These are phyloP conservation scores for Drosera spatulata DNA, from an alignment of 179 eudicot genomes.

Conservation along the genomic window DNA sequence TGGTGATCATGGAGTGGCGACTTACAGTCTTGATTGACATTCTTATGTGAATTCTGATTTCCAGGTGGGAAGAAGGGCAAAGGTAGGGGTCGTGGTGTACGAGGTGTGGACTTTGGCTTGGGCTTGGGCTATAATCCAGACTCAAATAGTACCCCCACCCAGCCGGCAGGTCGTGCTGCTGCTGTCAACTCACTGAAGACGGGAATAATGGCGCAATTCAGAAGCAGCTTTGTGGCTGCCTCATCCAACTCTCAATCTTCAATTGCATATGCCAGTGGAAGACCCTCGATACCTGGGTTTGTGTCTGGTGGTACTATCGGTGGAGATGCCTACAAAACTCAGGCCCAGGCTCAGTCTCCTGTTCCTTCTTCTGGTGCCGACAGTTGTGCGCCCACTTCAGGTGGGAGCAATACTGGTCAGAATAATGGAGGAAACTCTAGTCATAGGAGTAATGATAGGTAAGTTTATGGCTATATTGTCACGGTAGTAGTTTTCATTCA, in stretches of 20 bases:
- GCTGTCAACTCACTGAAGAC: constrained; percentile 70
- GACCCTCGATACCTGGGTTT: constrained; percentile 59
- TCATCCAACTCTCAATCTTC: constrained; percentile 47
- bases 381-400: constrained; percentile 23
- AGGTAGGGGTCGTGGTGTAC: constrained; percentile 91
- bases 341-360: constrained; percentile 4
- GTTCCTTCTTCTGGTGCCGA: constrained; percentile 10
- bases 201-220: constrained; percentile 75
- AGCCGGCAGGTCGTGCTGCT: constrained; percentile 46
- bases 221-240: constrained; percentile 77
- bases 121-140: constrained; percentile 83
- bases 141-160: constrained; percentile 33
- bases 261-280: constrained; percentile 25
- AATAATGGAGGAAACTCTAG: constrained; percentile 29
- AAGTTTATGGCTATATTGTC: background rate
- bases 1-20: no score
- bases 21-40: no score
- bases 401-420: constrained; percentile 21
- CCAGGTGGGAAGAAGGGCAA: constrained; percentile 92
- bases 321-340: constrained; percentile 42
- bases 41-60: background rate
- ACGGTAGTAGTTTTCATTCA: background rate
- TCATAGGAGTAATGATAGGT: constrained; percentile 53
- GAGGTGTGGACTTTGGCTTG: constrained; percentile 94
- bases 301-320: constrained; percentile 90